Base-by-base conservation (phyloP, 768 basidiomycete genomes). In the Cystofilobasidium capitatum region DNA sequence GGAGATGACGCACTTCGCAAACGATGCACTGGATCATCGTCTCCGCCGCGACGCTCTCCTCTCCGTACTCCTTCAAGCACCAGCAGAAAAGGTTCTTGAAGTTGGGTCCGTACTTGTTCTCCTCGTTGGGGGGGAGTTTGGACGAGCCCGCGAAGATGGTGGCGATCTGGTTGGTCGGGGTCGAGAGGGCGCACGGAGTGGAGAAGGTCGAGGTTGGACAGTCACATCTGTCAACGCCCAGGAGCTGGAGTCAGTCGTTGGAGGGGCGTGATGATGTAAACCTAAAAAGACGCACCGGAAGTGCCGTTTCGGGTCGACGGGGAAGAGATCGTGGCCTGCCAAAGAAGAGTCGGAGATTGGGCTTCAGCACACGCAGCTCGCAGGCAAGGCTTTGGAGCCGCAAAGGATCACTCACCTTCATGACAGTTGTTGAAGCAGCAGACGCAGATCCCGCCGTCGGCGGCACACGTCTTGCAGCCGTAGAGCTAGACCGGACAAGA, bases 11-110 rank as follows among this genome's bases (percentile, higher is more conserved):
- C 58, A 59, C 58, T 36, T 59, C 58, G 26, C 58, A 59, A 31
- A 59, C 31, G 4, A 37, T 24, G 26, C 58, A 59, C 26, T 59
- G 58, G 40, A 59, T 39, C 58, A 59, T 59, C 36, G 58, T 59
- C 58, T 59, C 58, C 14, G 26, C 36, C 12, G 36, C 58, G 13
- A 55, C 26, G 9, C 26, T 37, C 26, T 59, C 58, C 24, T 37
- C 37, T 14, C 40, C 58, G 58, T 59, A 59, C 58, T n/a, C 26
- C 36, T n/a, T 59, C 10, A 13, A 10, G 20, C 58, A 59, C 58
- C 58, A 59, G 40, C 58, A 59, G 37, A 59, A 59, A 10, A 2
- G 36, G 22, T 42, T 42, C 3, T 13, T 3, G 29, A 59, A 59
- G 37, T 59, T 59, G 13, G 33, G 58, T 13, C 40, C 58, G 36